phyloP scores from a whole-genome alignment of 2,329 filamentous ascomycete species.

The Verticillium albo-atrum region DNA sequence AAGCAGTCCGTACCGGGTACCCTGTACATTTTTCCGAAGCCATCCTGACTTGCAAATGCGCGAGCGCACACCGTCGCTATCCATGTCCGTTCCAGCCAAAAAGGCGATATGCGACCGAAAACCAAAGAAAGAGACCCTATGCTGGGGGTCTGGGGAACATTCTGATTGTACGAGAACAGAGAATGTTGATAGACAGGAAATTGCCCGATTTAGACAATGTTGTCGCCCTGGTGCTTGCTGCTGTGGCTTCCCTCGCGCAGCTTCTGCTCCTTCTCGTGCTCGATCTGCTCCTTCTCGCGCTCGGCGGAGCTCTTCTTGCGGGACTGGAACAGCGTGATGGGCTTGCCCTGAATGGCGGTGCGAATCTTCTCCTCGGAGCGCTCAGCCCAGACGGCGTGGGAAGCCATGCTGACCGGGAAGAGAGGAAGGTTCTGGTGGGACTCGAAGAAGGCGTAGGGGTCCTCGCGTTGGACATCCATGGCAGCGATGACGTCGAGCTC shows the following conservation, averaged over 20 bases:
- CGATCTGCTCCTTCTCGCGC: not conserved
- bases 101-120: not conserved
- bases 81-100: not conserved
- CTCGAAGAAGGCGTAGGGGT: slow-evolving; percentile 30
- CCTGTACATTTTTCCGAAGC: not conserved
- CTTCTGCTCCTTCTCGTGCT: not conserved
- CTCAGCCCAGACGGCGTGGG: slow-evolving; percentile 31
- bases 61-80: not conserved
- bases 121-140: not conserved
- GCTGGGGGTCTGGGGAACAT: not conserved
- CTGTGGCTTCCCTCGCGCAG: not conserved
- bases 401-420: slow-evolving; percentile 46
- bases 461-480: slow-evolving; percentile 10
- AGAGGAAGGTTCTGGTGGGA: slow-evolving; percentile 44
- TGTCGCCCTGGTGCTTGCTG: not conserved
- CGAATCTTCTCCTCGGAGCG: slow-evolving; percentile 34
- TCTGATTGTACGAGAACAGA: not conserved
- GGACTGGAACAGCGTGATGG: slow-evolving; percentile 16
- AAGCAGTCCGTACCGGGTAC: not conserved
- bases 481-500: slow-evolving; percentile 70
- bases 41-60: not conserved
- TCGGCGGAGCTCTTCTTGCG: slow-evolving; percentile 7
- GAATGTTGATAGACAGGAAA: not conserved
- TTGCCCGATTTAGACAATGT: not conserved
- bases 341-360: slow-evolving; percentile 34